These are phyloP conservation scores for Trichomonas vaginalis DNA, from an alignment of 208 protist genomes.

Conservation along the genomic window DNA sequence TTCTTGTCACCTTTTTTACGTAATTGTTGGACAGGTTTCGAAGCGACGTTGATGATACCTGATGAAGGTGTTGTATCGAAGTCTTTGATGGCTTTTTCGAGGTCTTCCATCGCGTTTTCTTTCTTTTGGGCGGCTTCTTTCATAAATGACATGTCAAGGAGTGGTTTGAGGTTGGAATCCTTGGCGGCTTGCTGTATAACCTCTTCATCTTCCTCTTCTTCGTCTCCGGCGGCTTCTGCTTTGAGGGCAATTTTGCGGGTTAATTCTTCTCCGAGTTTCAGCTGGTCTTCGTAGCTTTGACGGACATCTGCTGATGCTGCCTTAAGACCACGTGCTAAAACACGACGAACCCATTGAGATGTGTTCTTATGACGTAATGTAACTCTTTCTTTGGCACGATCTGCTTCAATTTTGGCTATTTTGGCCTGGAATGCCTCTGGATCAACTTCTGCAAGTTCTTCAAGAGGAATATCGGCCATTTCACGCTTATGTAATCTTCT, in stretches of 20 bases:
- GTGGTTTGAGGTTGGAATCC: not conserved
- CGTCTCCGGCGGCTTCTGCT: not conserved
- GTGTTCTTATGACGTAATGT: conserved; percentile 6
- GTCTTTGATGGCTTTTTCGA: not conserved
- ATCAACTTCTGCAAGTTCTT: conserved; percentile 11
- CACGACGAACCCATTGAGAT: conserved; percentile 6
- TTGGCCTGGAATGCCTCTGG: not conserved
- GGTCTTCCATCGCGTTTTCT: not conserved
- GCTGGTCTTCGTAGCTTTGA: not conserved
- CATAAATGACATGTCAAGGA: conserved; percentile 1
- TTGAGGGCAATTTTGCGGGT: not conserved
- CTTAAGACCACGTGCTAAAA: not conserved
- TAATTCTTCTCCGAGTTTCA: not conserved
- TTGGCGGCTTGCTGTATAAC: not conserved
- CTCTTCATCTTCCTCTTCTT: not conserved
- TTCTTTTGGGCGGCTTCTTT: not conserved
- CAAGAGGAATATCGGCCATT: not conserved
- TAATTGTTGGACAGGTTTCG: not conserved
- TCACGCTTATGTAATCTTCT: conserved; percentile 24
- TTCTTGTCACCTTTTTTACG: not conserved
- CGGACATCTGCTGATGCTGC: not conserved
- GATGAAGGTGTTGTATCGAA: not conserved
- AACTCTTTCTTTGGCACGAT: not conserved
- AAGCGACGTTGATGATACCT: not conserved
- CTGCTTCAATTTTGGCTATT: not conserved